Evolutionary conservation across 108 stramenopile species (phyloP).

Genomic region (Aurantiochytrium sp.): DNA sequence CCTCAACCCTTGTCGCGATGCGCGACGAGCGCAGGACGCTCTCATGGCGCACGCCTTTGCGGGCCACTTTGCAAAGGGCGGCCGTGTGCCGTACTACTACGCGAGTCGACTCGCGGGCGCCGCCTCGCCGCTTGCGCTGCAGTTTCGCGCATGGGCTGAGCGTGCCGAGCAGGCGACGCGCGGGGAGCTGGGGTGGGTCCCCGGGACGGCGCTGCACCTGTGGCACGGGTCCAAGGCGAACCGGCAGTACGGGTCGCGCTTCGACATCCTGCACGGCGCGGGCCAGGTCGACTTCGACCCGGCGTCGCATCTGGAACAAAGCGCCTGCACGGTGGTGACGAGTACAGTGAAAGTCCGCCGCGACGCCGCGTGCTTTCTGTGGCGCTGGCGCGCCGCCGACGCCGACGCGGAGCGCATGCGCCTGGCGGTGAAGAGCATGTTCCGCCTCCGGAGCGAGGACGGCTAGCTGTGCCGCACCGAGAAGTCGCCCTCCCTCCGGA

Average conservation of each 20-base stretch:
- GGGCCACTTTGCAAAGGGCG: neutral
- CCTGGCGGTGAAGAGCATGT: neutral
- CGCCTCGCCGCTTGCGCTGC: neutral
- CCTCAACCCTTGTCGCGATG: no score
- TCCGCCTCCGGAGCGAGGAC: neutral
- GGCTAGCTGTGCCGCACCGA: neutral
- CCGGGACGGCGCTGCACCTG: neutral
- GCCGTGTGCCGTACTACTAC: neutral
- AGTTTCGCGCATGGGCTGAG: neutral
- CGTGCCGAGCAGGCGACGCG: neutral
- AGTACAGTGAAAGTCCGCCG: neutral
- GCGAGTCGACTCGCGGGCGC: neutral
- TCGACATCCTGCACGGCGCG: neutral
- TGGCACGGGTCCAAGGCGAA: neutral
- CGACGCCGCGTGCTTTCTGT: neutral
- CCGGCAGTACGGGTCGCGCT: neutral
- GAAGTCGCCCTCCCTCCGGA: no score
- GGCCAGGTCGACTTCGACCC: neutral
- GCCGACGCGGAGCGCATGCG: neutral
- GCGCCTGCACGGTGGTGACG: neutral
- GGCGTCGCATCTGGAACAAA: neutral
- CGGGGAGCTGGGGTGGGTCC: neutral
- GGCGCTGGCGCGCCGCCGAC: neutral
- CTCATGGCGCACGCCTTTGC: slow-evolving; percentile 19
- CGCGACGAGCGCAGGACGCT: neutral